Evolutionary conservation across 495 filamentous ascomycete genomes (phyloP).

Genomic region (Pseudevernia furfuracea): DNA sequence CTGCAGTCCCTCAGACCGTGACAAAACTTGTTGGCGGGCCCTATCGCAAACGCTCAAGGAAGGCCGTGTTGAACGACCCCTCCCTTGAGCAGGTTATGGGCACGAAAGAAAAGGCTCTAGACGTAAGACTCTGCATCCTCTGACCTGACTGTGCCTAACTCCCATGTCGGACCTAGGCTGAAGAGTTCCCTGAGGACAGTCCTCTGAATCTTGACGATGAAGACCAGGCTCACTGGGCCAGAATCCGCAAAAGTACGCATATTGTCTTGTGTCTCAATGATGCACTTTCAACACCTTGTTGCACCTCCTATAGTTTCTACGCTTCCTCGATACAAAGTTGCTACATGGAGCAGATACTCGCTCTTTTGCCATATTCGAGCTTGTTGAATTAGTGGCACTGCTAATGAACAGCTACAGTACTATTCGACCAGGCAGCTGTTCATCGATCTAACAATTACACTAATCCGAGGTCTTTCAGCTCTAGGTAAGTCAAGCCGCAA

Average conservation of each 20-base stretch:
- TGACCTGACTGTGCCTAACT: neutral
- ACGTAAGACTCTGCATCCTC: neutral
- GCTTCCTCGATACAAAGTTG: neutral
- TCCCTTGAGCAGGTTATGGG: neutral
- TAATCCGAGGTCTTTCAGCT: neutral
- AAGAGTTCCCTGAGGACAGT: neutral
- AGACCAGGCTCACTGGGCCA: neutral
- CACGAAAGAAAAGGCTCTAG: neutral
- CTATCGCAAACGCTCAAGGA: neutral
- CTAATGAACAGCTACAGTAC: neutral
- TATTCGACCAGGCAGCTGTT: neutral
- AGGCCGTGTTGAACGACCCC: constrained; percentile 2
- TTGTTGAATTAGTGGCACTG: neutral
- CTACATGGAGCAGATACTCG: neutral
- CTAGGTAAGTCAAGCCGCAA: neutral
- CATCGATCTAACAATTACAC: neutral
- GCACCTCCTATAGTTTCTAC: neutral
- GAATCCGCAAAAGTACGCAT: neutral
- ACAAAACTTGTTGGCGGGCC: neutral
- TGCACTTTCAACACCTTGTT: neutral
- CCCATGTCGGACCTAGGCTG: neutral
- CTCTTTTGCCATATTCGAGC: neutral
- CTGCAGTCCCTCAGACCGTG: neutral
- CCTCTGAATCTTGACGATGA: neutral
- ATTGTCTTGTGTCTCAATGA: neutral